Conservation (phyloP, 2,329 filamentous ascomycete species). For the Corynespora cassiicola region DNA sequence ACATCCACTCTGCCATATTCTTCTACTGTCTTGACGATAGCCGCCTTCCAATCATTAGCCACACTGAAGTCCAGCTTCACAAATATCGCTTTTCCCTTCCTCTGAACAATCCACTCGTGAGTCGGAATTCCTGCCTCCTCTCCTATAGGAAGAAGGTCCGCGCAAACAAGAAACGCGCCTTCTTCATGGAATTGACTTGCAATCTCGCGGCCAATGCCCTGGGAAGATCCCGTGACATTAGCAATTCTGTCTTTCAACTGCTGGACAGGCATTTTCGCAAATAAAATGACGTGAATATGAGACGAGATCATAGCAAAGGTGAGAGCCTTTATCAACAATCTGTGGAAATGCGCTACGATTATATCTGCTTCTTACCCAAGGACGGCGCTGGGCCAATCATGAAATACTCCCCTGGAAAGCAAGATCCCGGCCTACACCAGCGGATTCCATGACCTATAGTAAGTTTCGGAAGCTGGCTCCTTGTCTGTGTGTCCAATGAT, state of each 20-base stretch:
- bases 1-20: constrained; percentile 42
- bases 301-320: background rate
- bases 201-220: constrained; percentile 34
- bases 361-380: background rate
- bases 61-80: constrained; percentile 39
- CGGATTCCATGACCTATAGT: too few species aligned
- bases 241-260: constrained; percentile 21
- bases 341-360: background rate
- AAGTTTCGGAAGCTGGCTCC: too few species aligned
- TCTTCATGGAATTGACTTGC: constrained; percentile 15
- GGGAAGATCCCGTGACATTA: constrained; percentile 37
- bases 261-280: constrained; percentile 9
- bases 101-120: constrained; percentile 24
- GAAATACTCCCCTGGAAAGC: background rate
- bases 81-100: constrained; percentile 29
- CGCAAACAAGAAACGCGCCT: constrained; percentile 13
- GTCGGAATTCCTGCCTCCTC: constrained; percentile 13
- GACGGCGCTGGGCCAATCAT: background rate
- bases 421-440: background rate
- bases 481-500: too few species aligned
- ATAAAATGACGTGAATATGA: constrained; percentile 3
- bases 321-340: background rate
- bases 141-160: constrained; percentile 8
- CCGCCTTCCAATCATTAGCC: constrained; percentile 28
- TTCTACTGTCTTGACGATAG: constrained; percentile 30